Base-by-base conservation (phyloP, 257 asterid species). In the Solanum acaule region DNA sequence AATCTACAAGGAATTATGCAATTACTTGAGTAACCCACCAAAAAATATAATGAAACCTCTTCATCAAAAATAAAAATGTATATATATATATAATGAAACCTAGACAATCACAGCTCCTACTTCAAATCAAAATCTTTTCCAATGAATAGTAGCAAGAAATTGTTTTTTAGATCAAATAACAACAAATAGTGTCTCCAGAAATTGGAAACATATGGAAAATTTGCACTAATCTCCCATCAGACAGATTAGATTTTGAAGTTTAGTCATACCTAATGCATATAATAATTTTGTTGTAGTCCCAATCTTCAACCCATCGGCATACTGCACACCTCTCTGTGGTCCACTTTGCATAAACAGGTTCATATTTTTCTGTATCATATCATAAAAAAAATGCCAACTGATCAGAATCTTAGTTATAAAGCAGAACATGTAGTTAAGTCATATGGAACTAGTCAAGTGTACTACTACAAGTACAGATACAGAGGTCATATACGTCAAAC, bases 281-380 rank as follows among this genome's bases (percentile, higher is more conserved):
- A 31, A 92, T 96, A 83, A 97, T 97, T 92, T 97, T 97, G 94
- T 97, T 97, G 94, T 93, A 95, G 90, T 97, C 99, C 99, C 99
- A 97, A 92, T 97, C 99, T 93, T 97, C 99, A 31, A 97, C 97
- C 99, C 99, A 97, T 89, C 99, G 95, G 91, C 99, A 97, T 27
- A 97, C 99, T n/a, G 99, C 99, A 92, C 99, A 97, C 90, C 99
- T 94, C 91, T 97, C 99, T 37, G 98, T 95, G 68, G 99, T 97
- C 99, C 99, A 96, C 94, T 94, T 97, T 85, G 98, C 95, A 92
- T 78, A 67, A 86, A 97, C 97, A 86, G 99, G 98, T 89, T 96
- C 99, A 91, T 96, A 95, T 86, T 93, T 95, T 91, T 96, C 99
- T 97, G 88, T 86, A 86, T n/a, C n/a, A n/a, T 49, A 91, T n/a